Evolutionary conservation across 2,329 filamentous ascomycete species (phyloP).

Genomic region (Diplodia sapinea): DNA sequence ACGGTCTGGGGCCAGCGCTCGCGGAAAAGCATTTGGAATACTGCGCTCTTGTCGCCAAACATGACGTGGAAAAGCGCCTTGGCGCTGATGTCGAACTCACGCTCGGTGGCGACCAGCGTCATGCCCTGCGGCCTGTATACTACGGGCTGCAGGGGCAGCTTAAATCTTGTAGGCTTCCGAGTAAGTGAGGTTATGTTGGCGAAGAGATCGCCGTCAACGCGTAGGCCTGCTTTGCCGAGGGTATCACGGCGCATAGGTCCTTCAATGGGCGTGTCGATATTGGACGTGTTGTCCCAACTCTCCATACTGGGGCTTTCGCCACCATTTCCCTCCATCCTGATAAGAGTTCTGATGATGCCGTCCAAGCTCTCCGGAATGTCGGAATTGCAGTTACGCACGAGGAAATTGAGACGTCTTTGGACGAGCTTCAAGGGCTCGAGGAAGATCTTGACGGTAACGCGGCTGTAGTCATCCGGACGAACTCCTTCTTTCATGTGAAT

Average conservation of each 20-base stretch:
- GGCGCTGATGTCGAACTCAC: constrained; percentile 86
- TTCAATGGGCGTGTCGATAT: constrained; percentile 63
- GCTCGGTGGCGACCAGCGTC: constrained; percentile 74
- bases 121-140: constrained; percentile 84
- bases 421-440: constrained; percentile 84
- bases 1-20: constrained; percentile 64
- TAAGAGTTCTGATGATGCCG: constrained; percentile 72
- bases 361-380: constrained; percentile 72
- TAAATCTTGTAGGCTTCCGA: constrained; percentile 70
- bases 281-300: constrained; percentile 85
- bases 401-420: constrained; percentile 80
- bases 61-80: constrained; percentile 96
- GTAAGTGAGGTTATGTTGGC: constrained; percentile 48
- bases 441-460: constrained; percentile 90
- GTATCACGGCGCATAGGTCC: constrained; percentile 43
- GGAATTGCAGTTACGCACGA: constrained; percentile 79
- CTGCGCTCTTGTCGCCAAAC: constrained; percentile 93
- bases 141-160: constrained; percentile 79
- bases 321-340: constrained; percentile 71
- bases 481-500: constrained; percentile 74
- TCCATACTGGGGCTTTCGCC: constrained; percentile 76
- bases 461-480: constrained; percentile 65
- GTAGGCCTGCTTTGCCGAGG: constrained; percentile 60
- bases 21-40: constrained; percentile 90
- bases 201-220: constrained; percentile 67